Evolutionary conservation across 2,329 filamentous ascomycete genomes (phyloP).

Genomic region (Bertia moriformis): DNA sequence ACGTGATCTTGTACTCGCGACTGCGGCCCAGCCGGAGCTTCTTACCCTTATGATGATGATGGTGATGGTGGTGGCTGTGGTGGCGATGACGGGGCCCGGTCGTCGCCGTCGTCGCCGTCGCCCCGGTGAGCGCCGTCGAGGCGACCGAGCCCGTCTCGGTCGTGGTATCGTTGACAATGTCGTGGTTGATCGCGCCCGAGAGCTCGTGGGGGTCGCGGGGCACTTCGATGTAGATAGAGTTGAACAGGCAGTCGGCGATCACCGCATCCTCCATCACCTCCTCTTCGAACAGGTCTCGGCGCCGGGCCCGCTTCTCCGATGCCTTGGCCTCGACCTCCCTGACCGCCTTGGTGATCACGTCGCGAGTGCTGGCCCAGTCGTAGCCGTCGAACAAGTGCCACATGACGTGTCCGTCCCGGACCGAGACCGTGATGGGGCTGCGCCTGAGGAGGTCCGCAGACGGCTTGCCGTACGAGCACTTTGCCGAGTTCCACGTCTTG

Average conservation of each 20-base stretch:
- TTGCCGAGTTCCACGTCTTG: constrained; percentile 59
- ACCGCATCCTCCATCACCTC: constrained; percentile 64
- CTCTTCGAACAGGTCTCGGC: constrained; percentile 29
- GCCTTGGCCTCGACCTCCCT: constrained; percentile 74
- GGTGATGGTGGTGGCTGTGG: too few species aligned
- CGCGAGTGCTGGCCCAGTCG: constrained; percentile 80
- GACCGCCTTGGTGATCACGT: constrained; percentile 75
- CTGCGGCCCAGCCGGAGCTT: constrained; percentile 67
- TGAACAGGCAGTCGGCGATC: constrained; percentile 92
- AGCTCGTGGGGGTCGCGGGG: constrained; percentile 74
- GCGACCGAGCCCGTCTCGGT: constrained; percentile 86
- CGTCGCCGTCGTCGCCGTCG: constrained; percentile 30
- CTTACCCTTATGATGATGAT: too few species aligned
- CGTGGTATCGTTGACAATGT: constrained; percentile 68
- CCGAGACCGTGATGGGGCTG: constrained; percentile 61
- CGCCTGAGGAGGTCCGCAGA: constrained; percentile 43
- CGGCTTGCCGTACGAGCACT: constrained; percentile 58
- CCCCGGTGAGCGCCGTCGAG: constrained; percentile 54
- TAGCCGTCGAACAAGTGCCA: constrained; percentile 98
- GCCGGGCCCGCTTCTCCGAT: constrained; percentile 53
- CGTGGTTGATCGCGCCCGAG: constrained; percentile 69
- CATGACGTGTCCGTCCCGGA: constrained; percentile 81
- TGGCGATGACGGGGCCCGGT: constrained; percentile 21
- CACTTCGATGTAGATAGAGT: constrained; percentile 97
- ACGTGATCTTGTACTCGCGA: constrained; percentile 85